Evolutionary conservation across 2,329 filamentous ascomycete genomes (phyloP), one percentile per base, ranked within the genome.

Genomic region (Alternaria tenuissima): DNA sequence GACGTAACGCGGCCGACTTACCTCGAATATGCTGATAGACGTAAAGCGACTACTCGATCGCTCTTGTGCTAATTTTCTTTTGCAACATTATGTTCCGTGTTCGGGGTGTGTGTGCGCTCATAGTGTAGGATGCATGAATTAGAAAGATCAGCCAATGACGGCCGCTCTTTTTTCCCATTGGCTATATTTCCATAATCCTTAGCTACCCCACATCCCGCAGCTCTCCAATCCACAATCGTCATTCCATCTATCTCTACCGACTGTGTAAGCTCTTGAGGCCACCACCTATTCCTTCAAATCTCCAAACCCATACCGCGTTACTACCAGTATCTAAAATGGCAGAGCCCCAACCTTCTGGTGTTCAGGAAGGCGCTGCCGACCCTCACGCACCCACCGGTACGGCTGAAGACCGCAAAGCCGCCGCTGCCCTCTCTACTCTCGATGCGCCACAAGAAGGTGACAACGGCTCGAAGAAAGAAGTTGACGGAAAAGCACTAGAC

Each of bases 381-480:
- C 69, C 76, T 3, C 73, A 74, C 32, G 72, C 78, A 5, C 74
- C 81, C 18, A 80, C 81, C 6, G 73, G 77, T 39, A 90, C 89
- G 79, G 90, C 90, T 73, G 90, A 93, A 79, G 90, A 92, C 80
- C 88, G 90, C 79, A 92, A 92, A 79, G 89, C 90, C 46, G 89
- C 89, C 41, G 89, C 88, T 7, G 91, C 91, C 30, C 86, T 93
- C 61, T 90, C 89, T 48, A 86, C 85, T 62, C 88, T 94, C 67
- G 90, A 92, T 74, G 76, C 79, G 38, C 82, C 81, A 59, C 81
- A 82, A 61, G 81, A 81, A 56, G 83, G 84, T 48, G 83, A 85
- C 30, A 73, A 78, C 18, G 73, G 79, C 3, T 78, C 81, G 47
- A 84, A 85, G 71, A 85, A 86, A 63, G 82, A 88, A 63, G 86